phyloP scores from a whole-genome alignment of 1,139 yeast genomes.

The Yamadazyma songkhlaensis region DNA sequence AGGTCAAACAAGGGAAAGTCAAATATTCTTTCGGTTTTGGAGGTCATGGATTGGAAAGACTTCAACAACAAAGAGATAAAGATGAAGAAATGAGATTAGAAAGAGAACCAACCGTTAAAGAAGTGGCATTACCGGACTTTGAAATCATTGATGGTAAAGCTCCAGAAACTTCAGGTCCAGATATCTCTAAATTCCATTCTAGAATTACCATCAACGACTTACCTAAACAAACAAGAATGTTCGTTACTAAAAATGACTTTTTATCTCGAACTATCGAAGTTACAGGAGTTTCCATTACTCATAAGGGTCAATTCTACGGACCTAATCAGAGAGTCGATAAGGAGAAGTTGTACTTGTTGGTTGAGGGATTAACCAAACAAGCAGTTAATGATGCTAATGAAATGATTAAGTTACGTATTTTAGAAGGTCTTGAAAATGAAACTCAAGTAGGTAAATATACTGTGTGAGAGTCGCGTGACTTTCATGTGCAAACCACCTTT shows the following conservation, averaged over 20 bases:
- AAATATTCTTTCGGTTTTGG: slow-evolving; percentile 80
- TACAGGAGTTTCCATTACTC: slow-evolving; percentile 77
- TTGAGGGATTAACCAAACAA: slow-evolving; percentile 71
- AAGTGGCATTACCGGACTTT: slow-evolving; percentile 36
- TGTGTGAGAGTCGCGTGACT: slow-evolving; percentile 18
- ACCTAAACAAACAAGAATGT: slow-evolving; percentile 84
- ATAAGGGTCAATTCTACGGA: slow-evolving; percentile 77
- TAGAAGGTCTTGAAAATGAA: slow-evolving; percentile 57
- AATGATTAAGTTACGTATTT: slow-evolving; percentile 56
- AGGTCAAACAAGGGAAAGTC: slow-evolving; percentile 68
- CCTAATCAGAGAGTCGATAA: slow-evolving; percentile 45
- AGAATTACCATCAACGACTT: slow-evolving; percentile 77
- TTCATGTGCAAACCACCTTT: too few relatives aligned
- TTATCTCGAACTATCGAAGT: slow-evolving; percentile 65
- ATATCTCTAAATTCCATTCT: slow-evolving; percentile 64
- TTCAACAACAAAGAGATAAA: slow-evolving; percentile 66
- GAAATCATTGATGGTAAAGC: slow-evolving; percentile 52
- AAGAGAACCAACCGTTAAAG: slow-evolving; percentile 2
- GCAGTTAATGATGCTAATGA: slow-evolving; percentile 67
- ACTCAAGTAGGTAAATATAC: slow-evolving; percentile 39
- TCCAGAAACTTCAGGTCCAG: slow-evolving; percentile 64
- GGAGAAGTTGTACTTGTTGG: slow-evolving; percentile 66
- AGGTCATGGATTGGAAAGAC: slow-evolving; percentile 84
- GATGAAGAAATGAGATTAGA: slow-evolving; percentile 32
- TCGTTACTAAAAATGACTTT: slow-evolving; percentile 68